Percentiles rank a stretch among this genome's conserved stretches.
phyloP scores from a whole-genome alignment of 148 eudicot species.

The Camellia sinensis region DNA sequence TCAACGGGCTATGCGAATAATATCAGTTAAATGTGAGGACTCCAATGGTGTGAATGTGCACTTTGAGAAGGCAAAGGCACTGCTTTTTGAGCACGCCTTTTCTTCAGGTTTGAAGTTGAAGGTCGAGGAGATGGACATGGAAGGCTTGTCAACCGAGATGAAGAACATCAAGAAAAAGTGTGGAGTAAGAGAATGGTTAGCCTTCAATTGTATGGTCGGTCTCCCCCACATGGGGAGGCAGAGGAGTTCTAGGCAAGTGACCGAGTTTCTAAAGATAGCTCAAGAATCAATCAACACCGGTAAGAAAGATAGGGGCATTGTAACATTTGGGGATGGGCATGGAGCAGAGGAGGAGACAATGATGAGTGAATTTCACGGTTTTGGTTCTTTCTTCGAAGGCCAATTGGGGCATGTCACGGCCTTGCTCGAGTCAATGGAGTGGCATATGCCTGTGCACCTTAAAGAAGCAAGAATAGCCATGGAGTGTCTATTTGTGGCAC shows the following conservation, averaged over 20 bases:
- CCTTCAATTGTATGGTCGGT: conserved; percentile 36
- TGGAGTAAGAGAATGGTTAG: conserved; percentile 25
- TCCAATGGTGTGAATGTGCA: not conserved
- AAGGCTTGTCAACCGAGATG: conserved; percentile 16
- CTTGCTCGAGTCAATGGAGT: conserved; percentile 35
- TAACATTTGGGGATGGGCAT: conserved; percentile 27
- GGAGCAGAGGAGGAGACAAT: conserved; percentile 8
- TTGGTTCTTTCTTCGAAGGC: conserved; percentile 19
- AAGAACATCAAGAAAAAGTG: conserved; percentile 13
- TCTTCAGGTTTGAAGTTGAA: conserved; percentile 20
- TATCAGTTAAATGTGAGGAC: conserved; percentile 6
- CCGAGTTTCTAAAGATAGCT: conserved; percentile 32
- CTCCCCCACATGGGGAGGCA: conserved; percentile 37
- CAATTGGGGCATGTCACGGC: conserved; percentile 15
- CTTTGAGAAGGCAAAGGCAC: conserved; percentile 28
- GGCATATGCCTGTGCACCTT: conserved; percentile 22
- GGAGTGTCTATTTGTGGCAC: conserved; percentile 40
- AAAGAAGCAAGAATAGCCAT: conserved; percentile 38
- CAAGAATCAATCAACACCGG: conserved; percentile 12
- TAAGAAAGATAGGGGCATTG: not conserved
- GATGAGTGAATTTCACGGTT: not conserved
- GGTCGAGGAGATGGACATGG: conserved; percentile 24
- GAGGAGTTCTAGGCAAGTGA: conserved; percentile 18
- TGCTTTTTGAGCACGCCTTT: conserved; percentile 20
- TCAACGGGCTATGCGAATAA: not conserved